Evolutionary conservation across 192 early-diverging fungal genomes (phyloP).

Genomic region (Gaertneriomyces sp.): DNA sequence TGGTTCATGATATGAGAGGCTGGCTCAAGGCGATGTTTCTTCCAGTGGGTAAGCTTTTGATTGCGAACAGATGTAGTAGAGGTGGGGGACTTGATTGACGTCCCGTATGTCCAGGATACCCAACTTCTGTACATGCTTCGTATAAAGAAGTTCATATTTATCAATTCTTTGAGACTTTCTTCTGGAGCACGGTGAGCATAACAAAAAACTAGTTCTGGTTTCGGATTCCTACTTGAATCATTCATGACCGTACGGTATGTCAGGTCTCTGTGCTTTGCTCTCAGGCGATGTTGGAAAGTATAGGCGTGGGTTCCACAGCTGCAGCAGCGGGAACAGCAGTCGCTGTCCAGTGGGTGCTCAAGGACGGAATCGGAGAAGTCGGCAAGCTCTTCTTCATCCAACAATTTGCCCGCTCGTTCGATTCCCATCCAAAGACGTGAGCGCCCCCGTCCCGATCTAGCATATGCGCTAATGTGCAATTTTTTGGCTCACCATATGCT

Average conservation of each 20-base stretch:
- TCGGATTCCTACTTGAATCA: slow-evolving; percentile 3
- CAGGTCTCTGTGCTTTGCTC: slow-evolving; percentile 62
- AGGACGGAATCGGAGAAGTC: slow-evolving; percentile 64
- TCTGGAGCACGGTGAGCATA: slow-evolving; percentile 53
- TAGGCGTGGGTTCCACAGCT: slow-evolving; percentile 52
- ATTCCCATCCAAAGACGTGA: slow-evolving; percentile 64
- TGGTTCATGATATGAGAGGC: background rate
- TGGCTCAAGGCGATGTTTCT: slow-evolving; percentile 57
- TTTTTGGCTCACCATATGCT: too few species aligned
- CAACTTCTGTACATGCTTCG: slow-evolving; percentile 52
- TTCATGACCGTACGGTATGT: background rate
- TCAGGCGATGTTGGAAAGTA: slow-evolving; percentile 62
- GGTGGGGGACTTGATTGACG: background rate
- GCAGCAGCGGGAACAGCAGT: slow-evolving; percentile 58
- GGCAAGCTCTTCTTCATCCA: slow-evolving; percentile 72
- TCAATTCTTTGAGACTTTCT: slow-evolving; percentile 60
- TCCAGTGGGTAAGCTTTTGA: slow-evolving; percentile 38
- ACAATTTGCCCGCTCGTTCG: slow-evolving; percentile 61
- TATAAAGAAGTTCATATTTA: slow-evolving; percentile 58
- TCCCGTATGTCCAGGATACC: slow-evolving; percentile 43
- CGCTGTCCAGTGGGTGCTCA: slow-evolving; percentile 68
- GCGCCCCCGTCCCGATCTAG: too few species aligned
- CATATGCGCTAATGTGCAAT: too few species aligned
- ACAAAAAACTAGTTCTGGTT: background rate
- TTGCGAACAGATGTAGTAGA: background rate